Evolutionary conservation across 495 filamentous ascomycete genomes (phyloP).

Genomic region (Talaromyces stipitatus): DNA sequence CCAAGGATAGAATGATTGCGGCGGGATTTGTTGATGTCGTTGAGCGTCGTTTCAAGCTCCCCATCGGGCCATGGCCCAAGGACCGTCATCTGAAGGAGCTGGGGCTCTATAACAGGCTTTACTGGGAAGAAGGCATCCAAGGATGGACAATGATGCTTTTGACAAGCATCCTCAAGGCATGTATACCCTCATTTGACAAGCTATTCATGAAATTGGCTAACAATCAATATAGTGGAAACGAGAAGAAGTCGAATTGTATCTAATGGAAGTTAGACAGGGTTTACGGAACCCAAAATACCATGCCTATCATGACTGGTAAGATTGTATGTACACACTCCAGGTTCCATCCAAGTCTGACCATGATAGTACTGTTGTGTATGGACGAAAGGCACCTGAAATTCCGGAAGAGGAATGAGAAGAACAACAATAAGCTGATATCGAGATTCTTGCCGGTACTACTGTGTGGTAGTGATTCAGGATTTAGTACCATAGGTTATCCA

Average conservation of each 20-base stretch:
- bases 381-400: constrained; percentile 13
- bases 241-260: constrained; percentile 17
- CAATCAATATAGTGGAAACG: constrained; percentile 17
- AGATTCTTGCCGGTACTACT: too few relatives aligned
- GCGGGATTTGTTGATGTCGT: constrained; percentile 54
- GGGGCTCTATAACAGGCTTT: constrained; percentile 51
- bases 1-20: constrained; percentile 26
- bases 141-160: constrained; percentile 49
- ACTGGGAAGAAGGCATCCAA: constrained; percentile 54
- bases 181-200: constrained; percentile 3
- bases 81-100: constrained; percentile 57
- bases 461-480: too few relatives aligned
- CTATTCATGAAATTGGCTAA: constrained; percentile 4
- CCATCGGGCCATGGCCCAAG: constrained; percentile 59
- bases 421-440: too few relatives aligned
- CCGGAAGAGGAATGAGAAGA: too few relatives aligned
- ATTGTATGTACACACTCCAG: not conserved
- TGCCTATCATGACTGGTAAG: constrained; percentile 18
- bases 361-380: constrained; percentile 16
- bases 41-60: constrained; percentile 53
- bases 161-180: constrained; percentile 44
- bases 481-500: too few relatives aligned
- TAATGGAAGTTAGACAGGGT: constrained; percentile 15
- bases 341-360: not conserved
- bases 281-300: constrained; percentile 14